Evolutionary conservation across 2,329 filamentous ascomycete species (phyloP), one percentile per base, ranked within the genome.

Genomic region (Dichotomopilus funicola): DNA sequence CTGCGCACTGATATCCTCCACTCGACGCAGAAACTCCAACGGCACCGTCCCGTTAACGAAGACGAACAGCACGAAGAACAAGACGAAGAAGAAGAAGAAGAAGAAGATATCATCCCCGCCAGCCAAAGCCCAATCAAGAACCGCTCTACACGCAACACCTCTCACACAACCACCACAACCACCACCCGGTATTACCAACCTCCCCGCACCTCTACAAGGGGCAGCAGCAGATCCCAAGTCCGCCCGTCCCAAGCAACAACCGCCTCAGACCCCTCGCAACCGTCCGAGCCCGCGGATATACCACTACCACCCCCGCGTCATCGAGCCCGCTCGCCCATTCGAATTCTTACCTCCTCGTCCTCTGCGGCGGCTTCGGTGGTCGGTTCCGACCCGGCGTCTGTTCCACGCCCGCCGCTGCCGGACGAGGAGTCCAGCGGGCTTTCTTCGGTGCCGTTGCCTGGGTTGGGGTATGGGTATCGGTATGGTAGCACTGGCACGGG

Each of bases 201-300:
- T n/a, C 10, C 11, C 6, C 4, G 12, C n/a, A 42, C 12, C 37
- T 35, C 38, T 12, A 12, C 12, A 1, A 12, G n/a, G 34, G 45
- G 12, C 34, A 35, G 6, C 33, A 33, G 2, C 34, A 33, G 49
- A 12, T 52, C 19, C 2, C 19, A 54, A 11, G 62, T 73, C n/a
- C 68, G 69, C 4, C 65, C 71, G 1, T 77, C 74, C 3, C 74
- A 77, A 58, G 75, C 74, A 5, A 73, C 74, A 1, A 76, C 74
- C 8, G 72, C 71, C 7, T 75, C 72, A 58, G 64, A 70, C 33
- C 48, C 66, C 7, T 73, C 70, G 0, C 70, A 65, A 33, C 68
- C 70, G 31, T 52, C 53, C 9, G 53, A 38, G 27, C 34, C 41
- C 8, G 27, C 51, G 37, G 9, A 8, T 2, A 34, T 47, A 4